Evolutionary conservation across 192 early-diverging fungal genomes (phyloP).

Genomic region (Podila verticillata): DNA sequence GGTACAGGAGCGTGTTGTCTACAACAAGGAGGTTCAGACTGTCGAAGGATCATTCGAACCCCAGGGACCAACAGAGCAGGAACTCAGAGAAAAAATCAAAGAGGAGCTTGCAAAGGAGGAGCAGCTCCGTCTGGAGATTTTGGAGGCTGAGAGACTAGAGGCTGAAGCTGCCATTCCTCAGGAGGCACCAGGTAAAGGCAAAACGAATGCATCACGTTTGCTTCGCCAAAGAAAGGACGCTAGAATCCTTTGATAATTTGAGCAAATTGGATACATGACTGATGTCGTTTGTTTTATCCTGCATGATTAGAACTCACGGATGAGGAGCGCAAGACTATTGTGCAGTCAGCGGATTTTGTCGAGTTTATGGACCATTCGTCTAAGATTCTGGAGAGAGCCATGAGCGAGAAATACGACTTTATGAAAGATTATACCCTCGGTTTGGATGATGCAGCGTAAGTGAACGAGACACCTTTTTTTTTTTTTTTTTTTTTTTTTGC

Average conservation of each 20-base stretch:
- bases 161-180: constrained; percentile 47
- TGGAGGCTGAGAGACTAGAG: constrained; percentile 60
- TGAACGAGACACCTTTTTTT: no score
- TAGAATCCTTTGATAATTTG: no score
- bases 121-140: constrained; percentile 49
- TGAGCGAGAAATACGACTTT: constrained; percentile 90
- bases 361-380: constrained; percentile 90
- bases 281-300: not conserved
- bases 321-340: constrained; percentile 82
- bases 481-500: not conserved
- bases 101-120: constrained; percentile 72
- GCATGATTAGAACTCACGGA: constrained; percentile 76
- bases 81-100: constrained; percentile 65
- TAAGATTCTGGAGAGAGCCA: constrained; percentile 88
- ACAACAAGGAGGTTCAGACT: constrained; percentile 91
- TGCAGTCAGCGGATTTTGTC: constrained; percentile 78
- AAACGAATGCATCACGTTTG: no score
- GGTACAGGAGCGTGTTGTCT: constrained; percentile 79
- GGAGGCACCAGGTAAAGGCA: constrained; percentile 49
- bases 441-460: constrained; percentile 62
- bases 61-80: constrained; percentile 59
- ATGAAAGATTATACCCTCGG: constrained; percentile 93
- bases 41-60: constrained; percentile 63
- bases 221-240: no score
- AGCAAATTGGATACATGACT: not conserved